phyloP scores from a whole-genome alignment of 2,329 filamentous ascomycete species.

The Diaporthe citriasiana region DNA sequence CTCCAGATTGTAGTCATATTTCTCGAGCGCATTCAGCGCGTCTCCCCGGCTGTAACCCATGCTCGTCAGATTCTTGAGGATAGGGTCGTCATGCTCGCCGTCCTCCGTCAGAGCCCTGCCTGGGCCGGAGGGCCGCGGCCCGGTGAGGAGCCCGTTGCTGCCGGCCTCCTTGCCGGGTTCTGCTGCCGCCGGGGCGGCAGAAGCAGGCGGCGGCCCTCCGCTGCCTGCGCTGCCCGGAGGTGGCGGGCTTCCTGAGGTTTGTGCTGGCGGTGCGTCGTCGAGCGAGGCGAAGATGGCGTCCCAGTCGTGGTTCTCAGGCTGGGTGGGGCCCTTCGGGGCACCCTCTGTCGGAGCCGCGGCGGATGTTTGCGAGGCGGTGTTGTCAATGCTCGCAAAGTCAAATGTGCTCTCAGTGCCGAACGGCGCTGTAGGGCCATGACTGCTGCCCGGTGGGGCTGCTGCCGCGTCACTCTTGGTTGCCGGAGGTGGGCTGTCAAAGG shows the following conservation, averaged over 20 bases:
- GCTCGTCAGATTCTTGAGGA: constrained; percentile 87
- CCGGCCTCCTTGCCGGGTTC: constrained; percentile 48
- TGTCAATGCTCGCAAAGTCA: constrained; percentile 67
- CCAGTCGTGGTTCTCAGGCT: constrained; percentile 82
- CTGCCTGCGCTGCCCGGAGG: constrained; percentile 43
- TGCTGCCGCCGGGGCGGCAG: constrained; percentile 44
- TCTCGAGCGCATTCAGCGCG: constrained; percentile 86
- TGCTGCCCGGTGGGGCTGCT: constrained; percentile 47
- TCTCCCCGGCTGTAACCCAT: constrained; percentile 88
- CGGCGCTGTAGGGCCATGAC: constrained; percentile 39
- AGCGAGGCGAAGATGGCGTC: constrained; percentile 92
- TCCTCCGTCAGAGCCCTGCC: constrained; percentile 80
- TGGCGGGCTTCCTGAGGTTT: constrained; percentile 46
- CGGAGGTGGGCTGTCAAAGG: constrained; percentile 80
- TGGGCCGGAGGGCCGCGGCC: constrained; percentile 45
- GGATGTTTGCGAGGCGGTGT: constrained; percentile 51
- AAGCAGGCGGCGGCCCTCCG: constrained; percentile 46
- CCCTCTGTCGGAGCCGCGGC: constrained; percentile 55
- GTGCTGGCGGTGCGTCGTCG: constrained; percentile 63
- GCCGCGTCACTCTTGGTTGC: constrained; percentile 69
- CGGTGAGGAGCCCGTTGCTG: constrained; percentile 37
- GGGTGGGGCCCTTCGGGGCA: constrained; percentile 53
- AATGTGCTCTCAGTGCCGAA: constrained; percentile 71
- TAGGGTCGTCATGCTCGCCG: constrained; percentile 89
- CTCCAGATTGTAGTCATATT: constrained; percentile 96